Conservation (phyloP, 2,329 filamentous ascomycete genomes). For the Arthrocladium fulminans region DNA sequence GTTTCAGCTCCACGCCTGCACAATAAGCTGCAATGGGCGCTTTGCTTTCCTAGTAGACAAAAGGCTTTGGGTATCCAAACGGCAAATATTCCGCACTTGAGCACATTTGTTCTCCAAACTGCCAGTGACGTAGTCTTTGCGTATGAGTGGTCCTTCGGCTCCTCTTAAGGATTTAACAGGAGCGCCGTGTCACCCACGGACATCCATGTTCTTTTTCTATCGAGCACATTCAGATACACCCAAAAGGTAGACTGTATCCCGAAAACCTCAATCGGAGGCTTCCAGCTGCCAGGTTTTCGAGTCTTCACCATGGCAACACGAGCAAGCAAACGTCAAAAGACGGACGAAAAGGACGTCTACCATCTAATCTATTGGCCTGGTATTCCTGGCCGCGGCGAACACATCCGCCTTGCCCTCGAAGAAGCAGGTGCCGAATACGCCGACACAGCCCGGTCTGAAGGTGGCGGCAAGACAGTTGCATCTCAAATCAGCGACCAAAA, state of each 20-base stretch:
- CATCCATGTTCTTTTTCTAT: no score
- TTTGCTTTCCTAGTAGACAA: background rate
- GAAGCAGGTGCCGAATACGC: conserved; percentile 56
- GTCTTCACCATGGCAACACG: conserved; percentile 14
- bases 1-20: background rate
- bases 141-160: no score
- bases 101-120: background rate
- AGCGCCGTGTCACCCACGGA: no score
- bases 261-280: background rate
- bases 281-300: background rate
- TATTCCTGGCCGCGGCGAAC: conserved; percentile 66
- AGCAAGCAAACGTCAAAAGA: conserved; percentile 21
- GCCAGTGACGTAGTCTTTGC: background rate
- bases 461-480: conserved; percentile 46
- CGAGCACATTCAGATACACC: no score
- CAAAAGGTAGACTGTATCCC: background rate
- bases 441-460: conserved; percentile 46
- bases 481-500: conserved; percentile 33
- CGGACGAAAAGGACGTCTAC: conserved; percentile 12
- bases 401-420: conserved; percentile 63
- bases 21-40: background rate
- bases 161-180: no score
- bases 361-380: conserved; percentile 53
- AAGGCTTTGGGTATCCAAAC: background rate
- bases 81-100: background rate